Conservation (phyloP, 805 yeast genomes). For the Metschnikowia gruessii region DNA sequence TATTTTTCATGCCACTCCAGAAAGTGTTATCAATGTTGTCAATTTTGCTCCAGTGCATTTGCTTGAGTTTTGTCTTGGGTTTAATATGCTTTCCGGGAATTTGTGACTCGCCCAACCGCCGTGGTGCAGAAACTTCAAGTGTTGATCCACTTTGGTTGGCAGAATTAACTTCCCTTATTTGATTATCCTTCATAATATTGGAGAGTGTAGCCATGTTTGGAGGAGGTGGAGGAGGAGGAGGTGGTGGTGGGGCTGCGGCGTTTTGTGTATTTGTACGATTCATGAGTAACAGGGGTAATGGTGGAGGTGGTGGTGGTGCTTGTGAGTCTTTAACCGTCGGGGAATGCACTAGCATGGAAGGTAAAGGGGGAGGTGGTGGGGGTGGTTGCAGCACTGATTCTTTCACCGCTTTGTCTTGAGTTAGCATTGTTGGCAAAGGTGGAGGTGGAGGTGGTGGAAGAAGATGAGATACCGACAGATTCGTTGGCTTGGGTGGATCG, state of each 20-base stretch:
- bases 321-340: background rate
- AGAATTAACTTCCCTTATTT: background rate
- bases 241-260: constrained; percentile 11
- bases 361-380: constrained; percentile 8
- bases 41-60: constrained; percentile 94
- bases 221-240: constrained; percentile 24
- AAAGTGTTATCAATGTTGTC: constrained; percentile 82
- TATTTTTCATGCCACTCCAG: constrained; percentile 71
- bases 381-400: background rate
- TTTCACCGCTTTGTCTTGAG: background rate
- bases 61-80: constrained; percentile 79
- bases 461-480: background rate
- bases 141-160: background rate
- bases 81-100: constrained; percentile 25
- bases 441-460: background rate
- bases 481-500: background rate
- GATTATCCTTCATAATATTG: background rate
- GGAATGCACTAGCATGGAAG: background rate
- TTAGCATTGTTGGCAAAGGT: constrained; percentile 2
- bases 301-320: constrained; percentile 1
- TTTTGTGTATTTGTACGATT: too few relatives aligned
- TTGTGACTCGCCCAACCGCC: background rate
- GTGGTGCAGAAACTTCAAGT: background rate
- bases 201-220: constrained; percentile 14
- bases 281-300: constrained; percentile 1